Evolutionary conservation across 257 asterid genomes (phyloP).

Genomic region (Ilex asprella): DNA sequence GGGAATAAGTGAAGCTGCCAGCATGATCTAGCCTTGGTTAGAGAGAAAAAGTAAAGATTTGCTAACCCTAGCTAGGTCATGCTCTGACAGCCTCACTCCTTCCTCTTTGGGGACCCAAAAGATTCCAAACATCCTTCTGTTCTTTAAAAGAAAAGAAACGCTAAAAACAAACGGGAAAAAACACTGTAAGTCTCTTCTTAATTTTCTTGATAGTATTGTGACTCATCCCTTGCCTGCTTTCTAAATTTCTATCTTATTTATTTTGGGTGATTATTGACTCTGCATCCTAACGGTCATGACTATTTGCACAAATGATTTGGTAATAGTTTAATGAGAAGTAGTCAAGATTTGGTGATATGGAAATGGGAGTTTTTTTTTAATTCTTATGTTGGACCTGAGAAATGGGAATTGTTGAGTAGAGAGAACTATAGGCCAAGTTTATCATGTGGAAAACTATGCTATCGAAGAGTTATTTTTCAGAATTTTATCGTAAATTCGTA

Average conservation of each 20-base stretch:
- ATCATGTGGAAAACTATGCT: too few species aligned
- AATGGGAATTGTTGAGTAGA: too few species aligned
- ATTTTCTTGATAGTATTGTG: slow-evolving; percentile 2
- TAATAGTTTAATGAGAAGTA: too few species aligned
- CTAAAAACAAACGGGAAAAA: neutral
- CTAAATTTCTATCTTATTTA: neutral
- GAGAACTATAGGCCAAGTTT: too few species aligned
- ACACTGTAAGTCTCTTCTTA: slow-evolving; percentile 3
- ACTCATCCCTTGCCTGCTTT: neutral
- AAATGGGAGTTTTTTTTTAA: too few species aligned
- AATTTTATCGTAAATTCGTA: too few species aligned
- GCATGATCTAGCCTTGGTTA: slow-evolving; percentile 83
- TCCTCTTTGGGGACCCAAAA: slow-evolving; percentile 53
- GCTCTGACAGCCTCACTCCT: slow-evolving; percentile 98
- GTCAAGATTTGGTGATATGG: too few species aligned
- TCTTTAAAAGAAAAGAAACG: slow-evolving; percentile 1
- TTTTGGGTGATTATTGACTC: too few species aligned
- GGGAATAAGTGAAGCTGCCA: slow-evolving; percentile 99
- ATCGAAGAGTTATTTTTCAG: too few species aligned
- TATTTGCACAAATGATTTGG: too few species aligned
- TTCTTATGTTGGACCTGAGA: too few species aligned
- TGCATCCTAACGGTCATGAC: too few species aligned
- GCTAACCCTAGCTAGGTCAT: slow-evolving; percentile 73
- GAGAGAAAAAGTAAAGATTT: slow-evolving; percentile 1
- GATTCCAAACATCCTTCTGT: slow-evolving; percentile 7